Evolutionary conservation across 768 basidiomycete genomes (phyloP).

Genomic region (Lenzites betulinus): DNA sequence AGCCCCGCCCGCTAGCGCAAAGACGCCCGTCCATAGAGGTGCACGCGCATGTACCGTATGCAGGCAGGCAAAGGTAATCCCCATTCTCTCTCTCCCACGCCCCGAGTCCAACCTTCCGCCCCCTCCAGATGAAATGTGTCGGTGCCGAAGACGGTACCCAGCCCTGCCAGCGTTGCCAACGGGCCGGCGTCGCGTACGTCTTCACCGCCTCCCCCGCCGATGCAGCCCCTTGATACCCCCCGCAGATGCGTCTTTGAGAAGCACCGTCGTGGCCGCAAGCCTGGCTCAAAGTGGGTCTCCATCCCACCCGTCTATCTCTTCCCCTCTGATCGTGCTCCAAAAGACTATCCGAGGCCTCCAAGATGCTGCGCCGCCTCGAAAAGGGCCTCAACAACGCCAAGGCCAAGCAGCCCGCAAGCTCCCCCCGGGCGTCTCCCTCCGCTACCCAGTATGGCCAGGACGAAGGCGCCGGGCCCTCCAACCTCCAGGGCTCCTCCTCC

Average conservation of each 20-base stretch:
- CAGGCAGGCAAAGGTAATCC: constrained; percentile 72
- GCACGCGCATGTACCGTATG: constrained; percentile 81
- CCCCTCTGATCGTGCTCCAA: constrained; percentile 13
- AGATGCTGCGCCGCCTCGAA: constrained; percentile 85
- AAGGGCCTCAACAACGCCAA: constrained; percentile 80
- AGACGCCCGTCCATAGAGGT: constrained; percentile 48
- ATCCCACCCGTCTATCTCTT: constrained; percentile 15
- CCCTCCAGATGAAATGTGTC: constrained; percentile 82
- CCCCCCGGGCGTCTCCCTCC: constrained; percentile 37
- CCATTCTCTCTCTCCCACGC: constrained; percentile 14
- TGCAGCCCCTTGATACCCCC: constrained; percentile 1
- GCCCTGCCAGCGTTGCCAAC: constrained; percentile 82
- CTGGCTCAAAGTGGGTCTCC: constrained; percentile 76
- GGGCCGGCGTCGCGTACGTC: constrained; percentile 73
- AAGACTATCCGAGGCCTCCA: constrained; percentile 86
- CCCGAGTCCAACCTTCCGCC: constrained; percentile 16
- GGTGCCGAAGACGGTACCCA: constrained; percentile 84
- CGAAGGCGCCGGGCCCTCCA: constrained; percentile 27
- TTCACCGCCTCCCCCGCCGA: constrained; percentile 18
- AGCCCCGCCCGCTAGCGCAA: constrained; percentile 33
- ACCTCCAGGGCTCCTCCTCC: constrained; percentile 46
- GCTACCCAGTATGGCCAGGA: constrained; percentile 26
- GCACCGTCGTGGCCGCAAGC: constrained; percentile 85
- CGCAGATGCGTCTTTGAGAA: constrained; percentile 83
- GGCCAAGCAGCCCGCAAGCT: constrained; percentile 55